Conservation (phyloP, 192 early-diverging fungal species). For the Coemansia sp. region DNA sequence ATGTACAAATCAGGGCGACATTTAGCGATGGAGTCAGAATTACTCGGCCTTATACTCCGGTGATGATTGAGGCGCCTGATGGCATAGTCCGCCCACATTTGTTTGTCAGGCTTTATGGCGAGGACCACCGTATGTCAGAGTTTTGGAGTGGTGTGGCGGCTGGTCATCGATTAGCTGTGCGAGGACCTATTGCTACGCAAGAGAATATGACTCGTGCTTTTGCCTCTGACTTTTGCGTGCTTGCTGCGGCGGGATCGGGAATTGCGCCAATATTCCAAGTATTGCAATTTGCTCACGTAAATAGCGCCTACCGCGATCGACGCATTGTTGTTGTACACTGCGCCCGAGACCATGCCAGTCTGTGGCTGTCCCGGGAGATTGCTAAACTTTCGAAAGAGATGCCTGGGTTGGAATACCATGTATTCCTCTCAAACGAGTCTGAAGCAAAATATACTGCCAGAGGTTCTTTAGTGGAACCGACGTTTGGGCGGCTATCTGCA, state of each 20-base stretch:
- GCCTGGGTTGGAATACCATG: constrained; percentile 20
- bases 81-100: constrained; percentile 42
- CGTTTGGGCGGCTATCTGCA: background rate
- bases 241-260: constrained; percentile 46
- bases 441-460: background rate
- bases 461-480: background rate
- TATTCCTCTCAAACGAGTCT: constrained; percentile 20
- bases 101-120: constrained; percentile 36
- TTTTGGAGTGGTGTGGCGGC: constrained; percentile 4
- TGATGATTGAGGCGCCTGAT: constrained; percentile 35
- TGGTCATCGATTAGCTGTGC: constrained; percentile 10
- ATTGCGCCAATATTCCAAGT: constrained; percentile 47
- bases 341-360: constrained; percentile 8
- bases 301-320: constrained; percentile 19
- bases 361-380: constrained; percentile 30
- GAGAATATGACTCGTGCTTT: constrained; percentile 30
- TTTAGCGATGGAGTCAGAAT: background rate
- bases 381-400: constrained; percentile 10
- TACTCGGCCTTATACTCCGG: constrained; percentile 45
- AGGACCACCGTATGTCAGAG: constrained; percentile 13
- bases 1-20: constrained; percentile 35
- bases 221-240: constrained; percentile 2
- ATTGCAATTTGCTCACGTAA: constrained; percentile 38
- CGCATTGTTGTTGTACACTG: constrained; percentile 36
- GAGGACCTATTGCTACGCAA: constrained; percentile 30